These are phyloP conservation scores for Gypsophila paniculata DNA, from an alignment of 179 eudicot species.

Conservation along the genomic window DNA sequence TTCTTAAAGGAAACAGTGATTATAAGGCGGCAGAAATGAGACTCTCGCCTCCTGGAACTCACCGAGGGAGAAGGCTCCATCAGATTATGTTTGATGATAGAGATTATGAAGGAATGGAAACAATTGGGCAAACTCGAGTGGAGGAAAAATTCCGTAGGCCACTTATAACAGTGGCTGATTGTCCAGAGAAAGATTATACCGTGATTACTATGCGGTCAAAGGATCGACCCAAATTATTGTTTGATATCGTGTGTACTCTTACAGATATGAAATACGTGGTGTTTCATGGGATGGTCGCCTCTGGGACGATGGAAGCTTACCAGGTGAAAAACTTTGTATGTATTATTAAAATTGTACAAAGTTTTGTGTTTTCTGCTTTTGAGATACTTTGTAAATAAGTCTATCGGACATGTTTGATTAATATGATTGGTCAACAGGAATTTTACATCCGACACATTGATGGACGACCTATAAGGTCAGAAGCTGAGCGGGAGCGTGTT, in stretches of 20 bases:
- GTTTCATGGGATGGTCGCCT: slow-evolving; percentile 74
- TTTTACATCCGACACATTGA: slow-evolving; percentile 83
- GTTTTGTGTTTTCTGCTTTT: neutral
- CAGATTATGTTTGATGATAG: slow-evolving; percentile 86
- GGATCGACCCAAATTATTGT: slow-evolving; percentile 80
- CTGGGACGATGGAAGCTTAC: slow-evolving; percentile 60
- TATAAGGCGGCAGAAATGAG: slow-evolving; percentile 51
- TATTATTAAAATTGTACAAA: neutral
- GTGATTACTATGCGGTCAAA: slow-evolving; percentile 64
- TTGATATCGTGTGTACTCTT: slow-evolving; percentile 77
- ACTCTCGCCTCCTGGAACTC: slow-evolving; percentile 58
- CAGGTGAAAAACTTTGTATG: slow-evolving; percentile 41
- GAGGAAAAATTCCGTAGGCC: slow-evolving; percentile 39
- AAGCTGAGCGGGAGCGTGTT: slow-evolving; percentile 75
- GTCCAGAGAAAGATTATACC: slow-evolving; percentile 68
- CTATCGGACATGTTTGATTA: neutral
- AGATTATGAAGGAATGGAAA: slow-evolving; percentile 54
- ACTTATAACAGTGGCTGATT: slow-evolving; percentile 47
- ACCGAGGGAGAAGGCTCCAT: slow-evolving; percentile 76
- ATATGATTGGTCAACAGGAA: slow-evolving; percentile 42
- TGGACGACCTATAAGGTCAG: slow-evolving; percentile 66
- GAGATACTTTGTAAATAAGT: neutral
- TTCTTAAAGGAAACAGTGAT: slow-evolving; percentile 60
- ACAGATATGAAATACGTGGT: slow-evolving; percentile 91
- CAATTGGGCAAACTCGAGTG: slow-evolving; percentile 22